Conservation (phyloP, 768 basidiomycete species). For the Mrakia gelida region DNA sequence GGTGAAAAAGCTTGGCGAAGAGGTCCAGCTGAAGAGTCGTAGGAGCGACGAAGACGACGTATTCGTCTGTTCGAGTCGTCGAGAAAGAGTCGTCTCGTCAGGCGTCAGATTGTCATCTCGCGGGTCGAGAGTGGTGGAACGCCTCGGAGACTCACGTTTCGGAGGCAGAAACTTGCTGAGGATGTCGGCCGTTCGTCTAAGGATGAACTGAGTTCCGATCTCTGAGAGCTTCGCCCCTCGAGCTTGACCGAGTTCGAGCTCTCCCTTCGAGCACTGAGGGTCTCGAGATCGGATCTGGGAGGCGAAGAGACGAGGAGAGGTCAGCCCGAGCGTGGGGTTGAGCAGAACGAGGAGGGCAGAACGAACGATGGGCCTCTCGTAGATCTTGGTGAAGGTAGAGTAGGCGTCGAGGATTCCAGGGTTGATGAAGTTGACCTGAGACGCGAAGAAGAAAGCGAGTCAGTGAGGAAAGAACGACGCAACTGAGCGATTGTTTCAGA, state of each 20-base stretch:
- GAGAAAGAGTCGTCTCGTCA: background rate
- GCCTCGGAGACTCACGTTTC: conserved; percentile 59
- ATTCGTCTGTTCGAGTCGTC: conserved; percentile 64
- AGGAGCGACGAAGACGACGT: conserved; percentile 92
- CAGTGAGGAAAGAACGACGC: background rate
- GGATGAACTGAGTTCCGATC: conserved; percentile 80
- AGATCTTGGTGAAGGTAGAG: conserved; percentile 53
- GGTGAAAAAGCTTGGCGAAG: conserved; percentile 68
- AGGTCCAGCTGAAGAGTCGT: conserved; percentile 76
- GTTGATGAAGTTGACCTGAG: conserved; percentile 74
- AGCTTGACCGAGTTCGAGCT: conserved; percentile 70
- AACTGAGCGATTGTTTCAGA: background rate
- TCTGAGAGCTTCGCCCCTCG: conserved; percentile 69
- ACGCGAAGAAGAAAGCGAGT: background rate
- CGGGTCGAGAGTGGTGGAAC: conserved; percentile 4
- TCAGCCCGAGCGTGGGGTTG: conserved; percentile 47
- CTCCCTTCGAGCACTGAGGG: conserved; percentile 70
- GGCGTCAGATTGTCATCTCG: background rate
- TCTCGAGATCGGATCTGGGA: conserved; percentile 56
- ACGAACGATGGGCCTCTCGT: conserved; percentile 68
- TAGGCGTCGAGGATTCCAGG: conserved; percentile 68
- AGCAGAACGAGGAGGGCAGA: background rate
- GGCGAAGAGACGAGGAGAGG: background rate
- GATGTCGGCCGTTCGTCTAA: conserved; percentile 79
- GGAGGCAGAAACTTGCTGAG: conserved; percentile 82